Base-by-base conservation (phyloP, 2,329 filamentous ascomycete genomes). In the Paracamarosporium sp. region DNA sequence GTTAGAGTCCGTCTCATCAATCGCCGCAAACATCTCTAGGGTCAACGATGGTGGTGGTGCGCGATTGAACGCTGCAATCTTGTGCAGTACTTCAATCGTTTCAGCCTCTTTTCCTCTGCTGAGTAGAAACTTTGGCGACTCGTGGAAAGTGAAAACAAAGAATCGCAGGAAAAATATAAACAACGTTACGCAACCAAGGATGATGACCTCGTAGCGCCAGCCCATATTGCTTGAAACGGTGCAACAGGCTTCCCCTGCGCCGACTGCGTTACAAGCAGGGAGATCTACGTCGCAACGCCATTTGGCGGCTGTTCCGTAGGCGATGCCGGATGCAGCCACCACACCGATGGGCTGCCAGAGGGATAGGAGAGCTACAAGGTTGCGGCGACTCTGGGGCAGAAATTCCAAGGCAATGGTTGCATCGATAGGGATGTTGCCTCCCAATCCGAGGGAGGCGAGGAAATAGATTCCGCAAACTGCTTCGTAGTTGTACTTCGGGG, bases 391-490 rank as follows among this genome's bases (percentile, higher is more conserved):
- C 20, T 69, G 24, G 0, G 92, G 92, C 1, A 96, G 79, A 63
- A 94, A 94, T 70, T 96, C 92, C 40, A 96, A 82, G 72, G 96
- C 95, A 3, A 95, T 80, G 0, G 91, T 90, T 30, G 90, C 90
- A 72, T 94, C 91, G 1, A 93, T 89, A 1, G 90, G 90, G 22
- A 93, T 78, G 69, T 92, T 94, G 5, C 92, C 91, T 25, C 78
- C 79, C 8, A 79, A 73, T 41, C 78, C 78, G 6, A 66, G 51
- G 72, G 85, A 85, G 30, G 66, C 71, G 2, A 72, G 55, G 9
- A 68, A 66, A 9, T 64, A 67, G 28, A 68, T 70, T 12, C 66
- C 69, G 30, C 69, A 72, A 35, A 72, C 62, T 7, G 69, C 69
- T 50, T 47, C 51, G 31, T 72, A 72, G 56, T 72, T 72, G 57